Evolutionary conservation across 1,284 basidiomycete species (phyloP).

Genomic region (Boletus semigastroideus): DNA sequence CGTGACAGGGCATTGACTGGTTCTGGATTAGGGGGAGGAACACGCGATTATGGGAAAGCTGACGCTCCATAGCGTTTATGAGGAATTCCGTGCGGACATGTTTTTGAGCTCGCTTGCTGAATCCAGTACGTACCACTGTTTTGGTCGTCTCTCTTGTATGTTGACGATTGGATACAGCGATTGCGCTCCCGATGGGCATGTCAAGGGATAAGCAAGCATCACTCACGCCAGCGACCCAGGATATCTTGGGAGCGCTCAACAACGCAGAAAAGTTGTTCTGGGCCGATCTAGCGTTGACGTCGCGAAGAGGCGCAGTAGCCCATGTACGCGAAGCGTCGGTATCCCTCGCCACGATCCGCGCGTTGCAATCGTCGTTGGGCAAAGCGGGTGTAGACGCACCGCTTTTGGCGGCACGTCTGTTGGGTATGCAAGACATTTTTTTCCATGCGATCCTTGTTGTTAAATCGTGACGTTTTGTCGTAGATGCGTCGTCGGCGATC

Average conservation of each 20-base stretch:
- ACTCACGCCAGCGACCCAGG: conserved; percentile 49
- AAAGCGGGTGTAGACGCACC: conserved; percentile 51
- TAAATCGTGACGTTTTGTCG: too few species aligned
- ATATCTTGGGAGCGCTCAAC: conserved; percentile 61
- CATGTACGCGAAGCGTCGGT: conserved; percentile 74
- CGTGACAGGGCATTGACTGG: not conserved
- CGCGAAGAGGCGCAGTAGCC: conserved; percentile 59
- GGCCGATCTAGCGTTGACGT: conserved; percentile 59
- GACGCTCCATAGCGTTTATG: conserved; percentile 72
- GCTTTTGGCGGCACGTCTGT: conserved; percentile 55
- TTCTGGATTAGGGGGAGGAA: conserved; percentile 59
- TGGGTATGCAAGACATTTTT: conserved; percentile 50
- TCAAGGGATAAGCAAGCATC: conserved; percentile 44
- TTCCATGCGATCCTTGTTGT: not conserved
- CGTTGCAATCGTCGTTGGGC: conserved; percentile 80
- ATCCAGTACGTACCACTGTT: conserved; percentile 58
- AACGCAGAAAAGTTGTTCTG: conserved; percentile 72
- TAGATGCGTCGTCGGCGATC: conserved; percentile 70
- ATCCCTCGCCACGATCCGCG: conserved; percentile 67
- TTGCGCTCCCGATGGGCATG: conserved; percentile 82
- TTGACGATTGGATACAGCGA: conserved; percentile 47
- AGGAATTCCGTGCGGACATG: conserved; percentile 79
- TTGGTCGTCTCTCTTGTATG: not conserved
- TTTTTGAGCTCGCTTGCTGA: conserved; percentile 85
- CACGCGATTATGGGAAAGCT: conserved; percentile 72